A percentile compares a stretch with the other conserved stretches of the same genome.
Evolutionary conservation across 208 protist species (phyloP).

Genomic region (Novymonas esmeraldas): DNA sequence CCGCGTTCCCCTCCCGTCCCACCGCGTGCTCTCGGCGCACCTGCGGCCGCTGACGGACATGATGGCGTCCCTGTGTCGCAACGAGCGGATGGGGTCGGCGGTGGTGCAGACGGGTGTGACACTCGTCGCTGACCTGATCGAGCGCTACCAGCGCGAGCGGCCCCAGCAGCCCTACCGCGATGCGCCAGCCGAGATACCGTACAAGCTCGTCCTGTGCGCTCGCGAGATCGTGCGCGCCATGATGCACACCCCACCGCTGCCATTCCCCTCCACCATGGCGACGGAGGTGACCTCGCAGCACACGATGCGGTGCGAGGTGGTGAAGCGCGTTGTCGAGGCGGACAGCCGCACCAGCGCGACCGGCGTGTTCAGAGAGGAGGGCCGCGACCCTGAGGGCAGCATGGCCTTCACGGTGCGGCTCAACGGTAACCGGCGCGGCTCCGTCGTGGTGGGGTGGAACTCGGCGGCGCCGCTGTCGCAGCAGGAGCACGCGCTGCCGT

Average conservation of each 20-base stretch:
- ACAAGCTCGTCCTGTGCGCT: slow-evolving; percentile 67
- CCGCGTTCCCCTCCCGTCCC: slow-evolving; percentile 54
- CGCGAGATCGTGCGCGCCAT: slow-evolving; percentile 58
- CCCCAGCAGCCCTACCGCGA: slow-evolving; percentile 29
- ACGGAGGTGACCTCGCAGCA: slow-evolving; percentile 43
- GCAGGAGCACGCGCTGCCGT: slow-evolving; percentile 44
- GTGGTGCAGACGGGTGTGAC: slow-evolving; percentile 87
- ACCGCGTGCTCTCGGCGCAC: slow-evolving; percentile 56
- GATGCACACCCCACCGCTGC: slow-evolving; percentile 58
- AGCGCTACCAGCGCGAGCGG: slow-evolving; percentile 62
- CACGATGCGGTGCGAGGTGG: slow-evolving; percentile 55
- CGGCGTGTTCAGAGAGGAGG: slow-evolving; percentile 61
- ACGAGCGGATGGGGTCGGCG: slow-evolving; percentile 63
- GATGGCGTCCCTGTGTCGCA: slow-evolving; percentile 75
- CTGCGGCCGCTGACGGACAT: slow-evolving; percentile 66
- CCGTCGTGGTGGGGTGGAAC: slow-evolving; percentile 80
- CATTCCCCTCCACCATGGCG: slow-evolving; percentile 66
- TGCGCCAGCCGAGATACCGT: slow-evolving; percentile 58
- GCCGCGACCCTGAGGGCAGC: slow-evolving; percentile 47
- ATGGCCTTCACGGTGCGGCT: slow-evolving; percentile 66
- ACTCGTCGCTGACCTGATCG: slow-evolving; percentile 74
- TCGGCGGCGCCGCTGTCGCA: slow-evolving; percentile 42
- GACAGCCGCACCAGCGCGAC: slow-evolving; percentile 28
- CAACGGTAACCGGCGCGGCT: slow-evolving; percentile 52
- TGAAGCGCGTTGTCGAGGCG: slow-evolving; percentile 15